Percentiles rank a stretch among this genome's conserved stretches.
phyloP scores from a whole-genome alignment of 2,329 filamentous ascomycete species.

The Cephalotrichum gorgonifer region DNA sequence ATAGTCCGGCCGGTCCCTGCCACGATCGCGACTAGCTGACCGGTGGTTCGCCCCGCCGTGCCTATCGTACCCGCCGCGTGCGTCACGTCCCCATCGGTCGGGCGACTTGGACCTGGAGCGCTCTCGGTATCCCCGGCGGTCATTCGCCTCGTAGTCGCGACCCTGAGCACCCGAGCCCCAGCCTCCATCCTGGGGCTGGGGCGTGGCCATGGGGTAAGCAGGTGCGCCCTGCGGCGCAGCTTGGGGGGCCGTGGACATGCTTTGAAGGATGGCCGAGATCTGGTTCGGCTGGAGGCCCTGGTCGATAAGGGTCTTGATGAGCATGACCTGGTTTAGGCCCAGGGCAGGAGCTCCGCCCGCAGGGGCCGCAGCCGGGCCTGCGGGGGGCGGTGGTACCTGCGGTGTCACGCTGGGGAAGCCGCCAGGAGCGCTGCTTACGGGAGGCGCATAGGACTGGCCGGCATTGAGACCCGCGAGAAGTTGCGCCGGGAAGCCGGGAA shows the following conservation, averaged over 20 bases:
- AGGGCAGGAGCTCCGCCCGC: conserved; percentile 18
- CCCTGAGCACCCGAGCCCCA: conserved; percentile 1
- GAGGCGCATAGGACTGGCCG: conserved; percentile 15
- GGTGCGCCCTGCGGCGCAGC: conserved; percentile 20
- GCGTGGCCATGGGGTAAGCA: conserved; percentile 24
- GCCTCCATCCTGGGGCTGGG: conserved; percentile 25
- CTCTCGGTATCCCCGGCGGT: conserved; percentile 17
- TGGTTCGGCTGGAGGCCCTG: conserved; percentile 71
- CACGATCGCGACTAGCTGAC: conserved; percentile 47
- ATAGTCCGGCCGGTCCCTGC: conserved; percentile 57
- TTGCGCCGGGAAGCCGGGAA: neutral
- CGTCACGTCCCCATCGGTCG: conserved; percentile 59
- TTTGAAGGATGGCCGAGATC: conserved; percentile 51
- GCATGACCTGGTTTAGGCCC: conserved; percentile 50
- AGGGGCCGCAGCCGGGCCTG: conserved; percentile 22
- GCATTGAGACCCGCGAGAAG: conserved; percentile 11
- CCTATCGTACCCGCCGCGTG: conserved; percentile 52
- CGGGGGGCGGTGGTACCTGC: conserved; percentile 29
- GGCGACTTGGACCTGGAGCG: conserved; percentile 75
- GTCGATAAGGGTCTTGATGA: conserved; percentile 65
- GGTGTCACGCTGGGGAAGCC: conserved; percentile 50
- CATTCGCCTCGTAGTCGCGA: neutral
- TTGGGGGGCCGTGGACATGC: conserved; percentile 30
- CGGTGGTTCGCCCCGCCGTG: conserved; percentile 66
- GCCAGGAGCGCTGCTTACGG: conserved; percentile 21